phyloP scores from a whole-genome alignment of 352 stramenopile genomes.

The Phytophthora pini region DNA sequence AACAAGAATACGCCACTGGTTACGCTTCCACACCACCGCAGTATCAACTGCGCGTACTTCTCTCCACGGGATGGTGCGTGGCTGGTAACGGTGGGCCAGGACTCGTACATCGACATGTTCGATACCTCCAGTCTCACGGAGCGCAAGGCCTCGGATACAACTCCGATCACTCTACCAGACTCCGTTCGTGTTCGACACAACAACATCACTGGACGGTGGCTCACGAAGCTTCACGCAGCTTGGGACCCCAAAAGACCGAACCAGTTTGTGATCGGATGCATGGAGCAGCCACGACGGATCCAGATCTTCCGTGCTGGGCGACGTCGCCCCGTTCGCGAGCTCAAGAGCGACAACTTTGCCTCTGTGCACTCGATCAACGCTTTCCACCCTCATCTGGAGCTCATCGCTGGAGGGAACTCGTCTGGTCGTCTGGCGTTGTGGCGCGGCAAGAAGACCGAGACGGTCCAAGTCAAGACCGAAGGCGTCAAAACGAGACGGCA shows the following conservation, averaged over 20 bases:
- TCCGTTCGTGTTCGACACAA: slow-evolving; percentile 64
- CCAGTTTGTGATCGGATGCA: slow-evolving; percentile 83
- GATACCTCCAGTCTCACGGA: slow-evolving; percentile 49
- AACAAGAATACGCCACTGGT: slow-evolving; percentile 52
- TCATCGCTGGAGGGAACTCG: slow-evolving; percentile 82
- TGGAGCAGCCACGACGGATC: slow-evolving; percentile 81
- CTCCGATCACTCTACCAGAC: slow-evolving; percentile 51
- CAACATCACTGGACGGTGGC: slow-evolving; percentile 87
- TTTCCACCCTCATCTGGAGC: slow-evolving; percentile 78
- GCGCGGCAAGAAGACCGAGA: slow-evolving; percentile 40
- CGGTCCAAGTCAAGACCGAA: slow-evolving; percentile 25
- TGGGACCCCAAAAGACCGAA: slow-evolving; percentile 83
- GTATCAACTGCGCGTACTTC: slow-evolving; percentile 90
- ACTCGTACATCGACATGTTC: slow-evolving; percentile 85
- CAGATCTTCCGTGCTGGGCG: slow-evolving; percentile 82
- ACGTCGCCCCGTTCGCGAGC: slow-evolving; percentile 73
- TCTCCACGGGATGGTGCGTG: slow-evolving; percentile 64
- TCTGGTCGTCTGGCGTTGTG: slow-evolving; percentile 74
- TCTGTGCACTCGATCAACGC: slow-evolving; percentile 90
- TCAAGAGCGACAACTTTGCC: slow-evolving; percentile 69
- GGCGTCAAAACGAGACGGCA: too few relatives aligned
- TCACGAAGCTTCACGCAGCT: slow-evolving; percentile 85
- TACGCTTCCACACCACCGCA: slow-evolving; percentile 73
- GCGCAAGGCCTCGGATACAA: slow-evolving; percentile 36
- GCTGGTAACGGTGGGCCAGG: slow-evolving; percentile 83